A percentile compares a stretch with the other conserved stretches of the same genome.
phyloP scores from a whole-genome alignment of 2,329 filamentous ascomycete species.

The Emmonsiellopsis sp. region DNA sequence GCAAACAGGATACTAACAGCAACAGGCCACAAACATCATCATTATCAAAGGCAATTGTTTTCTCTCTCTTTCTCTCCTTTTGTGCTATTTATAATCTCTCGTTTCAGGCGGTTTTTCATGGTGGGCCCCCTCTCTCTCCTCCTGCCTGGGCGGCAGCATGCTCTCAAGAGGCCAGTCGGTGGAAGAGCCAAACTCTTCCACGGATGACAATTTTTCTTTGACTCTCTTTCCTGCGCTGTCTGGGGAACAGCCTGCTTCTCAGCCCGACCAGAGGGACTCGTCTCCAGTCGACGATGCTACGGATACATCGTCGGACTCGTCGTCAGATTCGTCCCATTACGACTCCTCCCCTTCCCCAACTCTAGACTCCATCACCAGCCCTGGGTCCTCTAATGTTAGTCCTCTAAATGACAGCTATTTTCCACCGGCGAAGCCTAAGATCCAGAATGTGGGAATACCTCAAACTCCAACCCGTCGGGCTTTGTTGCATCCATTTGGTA shows the following conservation, averaged over 20 bases:
- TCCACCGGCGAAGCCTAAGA: neutral
- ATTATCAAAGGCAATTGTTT: neutral
- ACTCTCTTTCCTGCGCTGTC: conserved; percentile 8
- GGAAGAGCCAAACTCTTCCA: conserved; percentile 14
- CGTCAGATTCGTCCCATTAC: neutral
- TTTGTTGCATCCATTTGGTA: neutral
- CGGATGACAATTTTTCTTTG: conserved; percentile 8
- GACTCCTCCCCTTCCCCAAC: neutral
- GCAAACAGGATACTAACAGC: neutral
- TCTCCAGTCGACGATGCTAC: neutral
- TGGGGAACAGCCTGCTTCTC: conserved; percentile 2
- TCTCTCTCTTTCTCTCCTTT: neutral
- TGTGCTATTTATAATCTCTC: conserved; percentile 1
- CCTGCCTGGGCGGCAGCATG: conserved; percentile 12
- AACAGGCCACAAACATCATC: neutral
- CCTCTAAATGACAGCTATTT: neutral
- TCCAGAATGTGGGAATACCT: neutral
- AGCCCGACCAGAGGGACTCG: neutral
- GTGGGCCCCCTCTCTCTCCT: neutral
- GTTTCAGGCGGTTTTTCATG: neutral
- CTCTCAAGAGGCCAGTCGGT: conserved; percentile 19
- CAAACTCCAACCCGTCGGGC: neutral
- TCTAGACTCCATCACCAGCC: neutral
- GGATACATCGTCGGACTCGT: neutral
- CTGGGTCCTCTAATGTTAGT: neutral